Conservation (phyloP, 164 flowering plant species). For the Nymphaea colorata region DNA sequence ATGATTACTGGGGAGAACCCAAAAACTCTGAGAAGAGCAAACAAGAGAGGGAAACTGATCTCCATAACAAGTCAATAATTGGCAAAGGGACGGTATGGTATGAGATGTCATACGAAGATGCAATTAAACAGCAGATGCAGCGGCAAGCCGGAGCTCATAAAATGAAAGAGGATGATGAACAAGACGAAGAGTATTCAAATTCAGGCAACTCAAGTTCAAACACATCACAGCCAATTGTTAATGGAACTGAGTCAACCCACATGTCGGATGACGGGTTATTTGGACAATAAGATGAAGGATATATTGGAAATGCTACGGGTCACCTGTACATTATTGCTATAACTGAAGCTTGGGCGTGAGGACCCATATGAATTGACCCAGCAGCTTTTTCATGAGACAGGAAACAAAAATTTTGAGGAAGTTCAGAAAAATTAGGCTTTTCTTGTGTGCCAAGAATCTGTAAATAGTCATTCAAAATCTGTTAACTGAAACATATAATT, state of each 20-base stretch:
- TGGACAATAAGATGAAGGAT: slow-evolving; percentile 22
- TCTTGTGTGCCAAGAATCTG: no score
- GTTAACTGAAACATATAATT: no score
- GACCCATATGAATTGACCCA: no score
- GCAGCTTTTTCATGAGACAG: no score
- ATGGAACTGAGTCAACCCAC: slow-evolving; percentile 63
- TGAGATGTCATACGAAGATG: slow-evolving; percentile 83
- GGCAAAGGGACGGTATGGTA: slow-evolving; percentile 80
- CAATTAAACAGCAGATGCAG: slow-evolving; percentile 38
- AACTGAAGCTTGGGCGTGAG: no score
- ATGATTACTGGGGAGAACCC: slow-evolving; percentile 98
- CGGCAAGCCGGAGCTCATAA: slow-evolving; percentile 34
- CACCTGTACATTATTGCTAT: no score
- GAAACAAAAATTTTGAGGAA: no score
- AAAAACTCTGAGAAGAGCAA: slow-evolving; percentile 83
- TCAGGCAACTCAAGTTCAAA: slow-evolving; percentile 4
- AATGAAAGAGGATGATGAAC: slow-evolving; percentile 11
- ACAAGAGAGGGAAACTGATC: slow-evolving; percentile 50
- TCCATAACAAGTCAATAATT: slow-evolving; percentile 70
- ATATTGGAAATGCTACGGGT: no score
- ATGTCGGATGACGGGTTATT: slow-evolving; percentile 60
- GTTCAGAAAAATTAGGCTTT: no score
- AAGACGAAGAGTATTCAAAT: neutral
- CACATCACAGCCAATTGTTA: slow-evolving; percentile 41
- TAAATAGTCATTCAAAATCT: no score